These are phyloP conservation scores for Astrephomene gubernaculifera DNA, from an alignment of 139 green algal species.

Conservation along the genomic window DNA sequence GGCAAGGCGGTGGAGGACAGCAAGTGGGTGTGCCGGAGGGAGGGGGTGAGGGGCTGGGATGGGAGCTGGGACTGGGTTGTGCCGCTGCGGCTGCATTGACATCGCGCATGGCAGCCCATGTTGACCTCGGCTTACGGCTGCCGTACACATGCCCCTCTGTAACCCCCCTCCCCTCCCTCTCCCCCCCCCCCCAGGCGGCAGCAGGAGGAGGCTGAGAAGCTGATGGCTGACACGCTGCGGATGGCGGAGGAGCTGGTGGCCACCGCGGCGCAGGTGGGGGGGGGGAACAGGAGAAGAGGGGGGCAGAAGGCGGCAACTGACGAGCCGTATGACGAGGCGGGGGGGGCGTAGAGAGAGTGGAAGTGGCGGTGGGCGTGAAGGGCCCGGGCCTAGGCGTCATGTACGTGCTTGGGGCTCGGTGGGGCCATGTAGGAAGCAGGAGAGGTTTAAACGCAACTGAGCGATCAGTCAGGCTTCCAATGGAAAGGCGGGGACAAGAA, in stretches of 20 bases:
- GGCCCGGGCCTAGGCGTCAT: no score
- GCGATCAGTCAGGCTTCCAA: background rate
- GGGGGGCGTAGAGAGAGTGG: background rate
- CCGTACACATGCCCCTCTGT: background rate
- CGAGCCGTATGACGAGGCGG: background rate
- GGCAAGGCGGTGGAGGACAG: constrained; percentile 34
- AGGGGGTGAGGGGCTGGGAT: background rate
- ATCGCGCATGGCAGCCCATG: background rate
- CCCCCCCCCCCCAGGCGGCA: constrained; percentile 4
- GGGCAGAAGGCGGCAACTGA: background rate
- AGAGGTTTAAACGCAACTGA: no score
- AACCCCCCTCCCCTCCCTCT: background rate
- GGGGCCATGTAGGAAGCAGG: no score
- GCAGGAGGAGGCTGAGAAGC: constrained; percentile 40
- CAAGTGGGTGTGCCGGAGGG: background rate
- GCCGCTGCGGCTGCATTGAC: background rate
- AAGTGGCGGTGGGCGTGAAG: background rate
- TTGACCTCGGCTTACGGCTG: background rate
- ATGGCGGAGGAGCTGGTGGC: constrained; percentile 40
- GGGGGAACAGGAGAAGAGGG: background rate
- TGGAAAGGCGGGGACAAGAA: no score
- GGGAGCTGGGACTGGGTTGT: background rate
- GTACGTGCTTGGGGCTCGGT: no score
- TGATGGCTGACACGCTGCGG: constrained; percentile 45
- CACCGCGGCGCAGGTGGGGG: background rate